These are phyloP conservation scores for Stentor coeruleus DNA, from an alignment of 73 alveolate genomes.

Conservation along the genomic window DNA sequence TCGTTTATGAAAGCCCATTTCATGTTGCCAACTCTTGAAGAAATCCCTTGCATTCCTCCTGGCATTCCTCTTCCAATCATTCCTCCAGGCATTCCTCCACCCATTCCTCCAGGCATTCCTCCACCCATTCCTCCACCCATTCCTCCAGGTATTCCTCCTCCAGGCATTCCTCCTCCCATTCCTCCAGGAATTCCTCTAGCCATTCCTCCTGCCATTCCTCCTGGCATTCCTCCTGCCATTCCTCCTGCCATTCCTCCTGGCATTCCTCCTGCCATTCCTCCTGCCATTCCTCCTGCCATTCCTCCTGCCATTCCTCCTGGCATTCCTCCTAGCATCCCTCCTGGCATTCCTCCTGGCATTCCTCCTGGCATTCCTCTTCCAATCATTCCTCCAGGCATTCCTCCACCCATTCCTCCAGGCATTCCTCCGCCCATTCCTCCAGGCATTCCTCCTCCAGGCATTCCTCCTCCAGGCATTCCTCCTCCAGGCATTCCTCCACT, in stretches of 20 bases:
- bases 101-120: not conserved
- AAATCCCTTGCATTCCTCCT: not conserved
- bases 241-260: not conserved
- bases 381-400: not conserved
- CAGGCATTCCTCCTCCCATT: not conserved
- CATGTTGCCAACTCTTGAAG: not conserved
- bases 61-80: not conserved
- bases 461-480: not conserved
- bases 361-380: not conserved
- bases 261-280: not conserved
- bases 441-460: not conserved
- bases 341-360: not conserved
- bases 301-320: not conserved
- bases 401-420: constrained; percentile 10
- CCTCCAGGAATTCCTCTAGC: not conserved
- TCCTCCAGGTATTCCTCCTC: not conserved
- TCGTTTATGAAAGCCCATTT: not conserved
- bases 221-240: not conserved
- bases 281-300: not conserved
- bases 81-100: not conserved
- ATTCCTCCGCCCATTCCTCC: not conserved
- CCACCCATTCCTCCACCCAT: not conserved
- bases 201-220: not conserved
- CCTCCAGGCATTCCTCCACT: not conserved
- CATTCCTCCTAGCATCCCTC: not conserved